These are phyloP conservation scores for Carex myosuroides DNA, from an alignment of 176 grass and related monocot genomes.

Conservation along the genomic window DNA sequence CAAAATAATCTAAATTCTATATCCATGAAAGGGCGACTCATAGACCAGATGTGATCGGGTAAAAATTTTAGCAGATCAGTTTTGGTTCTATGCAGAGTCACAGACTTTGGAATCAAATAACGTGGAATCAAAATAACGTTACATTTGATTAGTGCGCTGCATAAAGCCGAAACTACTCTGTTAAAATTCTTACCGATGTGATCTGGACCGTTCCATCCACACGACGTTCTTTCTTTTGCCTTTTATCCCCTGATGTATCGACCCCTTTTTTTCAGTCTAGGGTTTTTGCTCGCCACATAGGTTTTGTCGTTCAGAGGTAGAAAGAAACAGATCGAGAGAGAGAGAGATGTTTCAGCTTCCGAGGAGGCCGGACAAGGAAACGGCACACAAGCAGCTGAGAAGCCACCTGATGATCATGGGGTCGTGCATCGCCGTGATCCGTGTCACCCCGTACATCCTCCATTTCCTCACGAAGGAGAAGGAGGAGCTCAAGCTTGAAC, in stretches of 20 bases:
- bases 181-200: not conserved
- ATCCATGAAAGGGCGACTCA: not conserved
- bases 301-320: not conserved
- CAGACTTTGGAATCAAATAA: no score
- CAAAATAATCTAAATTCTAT: not conserved
- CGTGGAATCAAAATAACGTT: no score
- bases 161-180: no score
- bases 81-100: no score
- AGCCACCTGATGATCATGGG: conserved; percentile 37
- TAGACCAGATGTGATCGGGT: not conserved
- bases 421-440: conserved; percentile 26
- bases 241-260: not conserved
- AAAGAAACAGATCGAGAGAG: not conserved
- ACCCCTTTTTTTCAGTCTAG: not conserved
- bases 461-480: conserved; percentile 39
- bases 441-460: conserved; percentile 41
- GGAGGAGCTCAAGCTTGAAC: conserved; percentile 50
- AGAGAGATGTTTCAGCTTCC: not conserved
- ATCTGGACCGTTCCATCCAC: not conserved
- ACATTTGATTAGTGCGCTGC: no score
- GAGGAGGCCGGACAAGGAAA: conserved; percentile 14
- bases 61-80: no score
- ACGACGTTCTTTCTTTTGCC: not conserved
- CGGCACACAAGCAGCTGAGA: conserved; percentile 33
- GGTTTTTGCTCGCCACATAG: conserved; percentile 15